A percentile compares a stretch with the other conserved stretches of the same genome.
Evolutionary conservation across 2,329 filamentous ascomycete species (phyloP).

Genomic region (Westerdykella aurantiaca): DNA sequence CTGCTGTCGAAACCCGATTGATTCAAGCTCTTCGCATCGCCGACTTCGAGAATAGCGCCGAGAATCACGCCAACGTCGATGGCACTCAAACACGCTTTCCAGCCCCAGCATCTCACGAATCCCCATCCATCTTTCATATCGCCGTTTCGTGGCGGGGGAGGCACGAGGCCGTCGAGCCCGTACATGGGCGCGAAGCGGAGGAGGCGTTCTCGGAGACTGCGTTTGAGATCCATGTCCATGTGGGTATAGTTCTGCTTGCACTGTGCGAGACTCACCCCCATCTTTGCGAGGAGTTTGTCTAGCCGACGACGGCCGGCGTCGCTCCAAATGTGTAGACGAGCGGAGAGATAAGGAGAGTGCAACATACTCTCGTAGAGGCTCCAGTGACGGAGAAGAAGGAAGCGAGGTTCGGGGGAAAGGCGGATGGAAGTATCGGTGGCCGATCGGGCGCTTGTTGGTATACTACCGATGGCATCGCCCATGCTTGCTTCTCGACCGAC

Average conservation of each 20-base stretch:
- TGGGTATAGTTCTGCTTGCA: constrained; percentile 95
- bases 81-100: constrained; percentile 88
- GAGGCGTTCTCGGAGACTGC: constrained; percentile 75
- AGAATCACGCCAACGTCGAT: constrained; percentile 92
- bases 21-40: constrained; percentile 48
- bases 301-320: constrained; percentile 81
- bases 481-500: constrained; percentile 55
- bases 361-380: constrained; percentile 98
- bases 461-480: constrained; percentile 69
- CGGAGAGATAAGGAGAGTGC: constrained; percentile 90
- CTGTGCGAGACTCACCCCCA: constrained; percentile 91
- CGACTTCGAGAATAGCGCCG: constrained; percentile 87
- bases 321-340: constrained; percentile 88
- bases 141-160: constrained; percentile 56
- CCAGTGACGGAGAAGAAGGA: constrained; percentile 92
- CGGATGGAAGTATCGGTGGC: constrained; percentile 90
- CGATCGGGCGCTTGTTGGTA: constrained; percentile 80
- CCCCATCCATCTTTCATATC: constrained; percentile 89
- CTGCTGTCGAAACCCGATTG: constrained; percentile 27
- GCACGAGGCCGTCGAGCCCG: constrained; percentile 88
- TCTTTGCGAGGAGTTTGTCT: constrained; percentile 92
- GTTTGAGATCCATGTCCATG: constrained; percentile 97
- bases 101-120: constrained; percentile 95
- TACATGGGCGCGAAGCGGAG: constrained; percentile 90
- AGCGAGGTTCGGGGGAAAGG: constrained; percentile 86